Evolutionary conservation across 345 rosid species (phyloP), one percentile per base, ranked within the genome.

Genomic region (Eucalyptus marginata): DNA sequence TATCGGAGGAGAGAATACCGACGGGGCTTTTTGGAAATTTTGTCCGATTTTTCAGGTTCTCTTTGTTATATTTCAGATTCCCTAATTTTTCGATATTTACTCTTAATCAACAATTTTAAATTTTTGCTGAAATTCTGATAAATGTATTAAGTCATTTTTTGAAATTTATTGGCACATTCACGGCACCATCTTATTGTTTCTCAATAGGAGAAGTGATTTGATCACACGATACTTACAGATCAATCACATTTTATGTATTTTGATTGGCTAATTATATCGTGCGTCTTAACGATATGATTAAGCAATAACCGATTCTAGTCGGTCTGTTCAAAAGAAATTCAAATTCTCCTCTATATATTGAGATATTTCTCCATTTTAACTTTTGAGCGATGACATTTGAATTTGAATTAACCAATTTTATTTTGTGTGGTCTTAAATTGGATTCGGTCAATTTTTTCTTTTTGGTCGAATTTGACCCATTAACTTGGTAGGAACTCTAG

Each of bases 181-280:
- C 0, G 0, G 18, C 18, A 50, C 52, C 52, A 50, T 49, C 51
- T 49, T 49, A 49, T 59, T 27, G 68, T 12, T 59, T 59, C 36
- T 64, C 71, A 4, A 7, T 7, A 64, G 8, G 6, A 64, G 10
- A 64, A 4, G 2, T n/a, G 5, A 29, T 14, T 50, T 50, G 20
- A 31, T 66, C 2, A 66, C 40, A 7, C 3, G 71, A 14, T 15
- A 64, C 7, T 51, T 51, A 6, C 54, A 6, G 1, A 51, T 51
- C 7, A 51, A 51, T 51, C 54, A 51, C 0, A 51, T 51, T 16
- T 16, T 16, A 51, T 51, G 8, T 3, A 7, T 7, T 51, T 51
- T 2, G 1, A 51, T 17, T 51, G 22, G 54, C 8, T 51, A 51
- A 0, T 62, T 29, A 13, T 13, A 12, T 14, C 0, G 3, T 6